Evolutionary conservation across 768 basidiomycete genomes (phyloP).

Genomic region (Suillus cothurnatus): DNA sequence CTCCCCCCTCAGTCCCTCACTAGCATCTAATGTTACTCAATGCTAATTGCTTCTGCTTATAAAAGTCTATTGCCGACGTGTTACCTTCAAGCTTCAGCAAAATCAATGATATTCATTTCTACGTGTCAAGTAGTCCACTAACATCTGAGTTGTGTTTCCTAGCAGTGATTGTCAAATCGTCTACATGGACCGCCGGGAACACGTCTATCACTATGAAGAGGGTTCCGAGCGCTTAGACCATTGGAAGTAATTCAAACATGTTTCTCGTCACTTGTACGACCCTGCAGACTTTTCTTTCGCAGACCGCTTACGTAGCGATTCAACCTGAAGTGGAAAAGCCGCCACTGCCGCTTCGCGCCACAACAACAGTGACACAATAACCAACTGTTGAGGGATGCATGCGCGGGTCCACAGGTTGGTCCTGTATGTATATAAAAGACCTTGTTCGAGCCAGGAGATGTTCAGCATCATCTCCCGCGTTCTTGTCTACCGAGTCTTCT

Average conservation of each 20-base stretch:
- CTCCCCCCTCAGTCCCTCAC: constrained; percentile 24
- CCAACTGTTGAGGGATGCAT: neutral
- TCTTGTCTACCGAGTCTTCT: constrained; percentile 6
- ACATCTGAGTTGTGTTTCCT: neutral
- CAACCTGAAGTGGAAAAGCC: neutral
- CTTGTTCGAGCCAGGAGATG: neutral
- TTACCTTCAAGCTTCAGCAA: neutral
- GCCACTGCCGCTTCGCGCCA: neutral
- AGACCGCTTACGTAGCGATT: neutral
- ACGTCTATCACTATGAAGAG: neutral
- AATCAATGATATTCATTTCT: neutral
- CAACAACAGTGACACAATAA: constrained; percentile 7
- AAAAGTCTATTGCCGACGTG: neutral
- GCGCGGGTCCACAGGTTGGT: neutral
- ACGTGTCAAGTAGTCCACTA: neutral
- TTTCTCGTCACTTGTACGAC: neutral
- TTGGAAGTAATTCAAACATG: neutral
- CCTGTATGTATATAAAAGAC: constrained; percentile 6
- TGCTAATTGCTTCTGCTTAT: neutral
- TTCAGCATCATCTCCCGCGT: neutral
- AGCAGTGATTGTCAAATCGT: neutral
- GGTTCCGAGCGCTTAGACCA: neutral
- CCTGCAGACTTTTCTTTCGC: constrained; percentile 12
- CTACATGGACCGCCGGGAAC: neutral
- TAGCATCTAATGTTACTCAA: constrained; percentile 4